These are phyloP conservation scores for Niebla homalea DNA, from an alignment of 495 filamentous ascomycete species.

Conservation along the genomic window DNA sequence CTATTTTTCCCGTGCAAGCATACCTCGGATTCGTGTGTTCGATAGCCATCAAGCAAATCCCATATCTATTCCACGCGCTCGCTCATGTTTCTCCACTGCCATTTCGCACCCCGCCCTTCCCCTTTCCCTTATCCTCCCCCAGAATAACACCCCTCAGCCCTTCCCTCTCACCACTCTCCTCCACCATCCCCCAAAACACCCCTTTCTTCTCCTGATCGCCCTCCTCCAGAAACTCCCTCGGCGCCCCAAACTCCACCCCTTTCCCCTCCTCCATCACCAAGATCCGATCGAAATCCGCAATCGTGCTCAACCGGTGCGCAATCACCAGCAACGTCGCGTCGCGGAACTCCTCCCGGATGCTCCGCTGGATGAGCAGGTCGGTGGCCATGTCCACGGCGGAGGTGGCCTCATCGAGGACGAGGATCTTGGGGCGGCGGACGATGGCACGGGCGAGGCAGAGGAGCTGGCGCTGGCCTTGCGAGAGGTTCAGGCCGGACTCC, in stretches of 20 bases:
- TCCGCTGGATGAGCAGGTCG: constrained; percentile 68
- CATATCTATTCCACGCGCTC: too few species aligned
- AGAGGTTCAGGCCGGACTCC: constrained; percentile 69
- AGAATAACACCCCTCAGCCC: constrained; percentile 42
- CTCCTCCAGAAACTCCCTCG: constrained; percentile 50
- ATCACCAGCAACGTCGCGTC: constrained; percentile 73
- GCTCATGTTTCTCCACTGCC: too few species aligned
- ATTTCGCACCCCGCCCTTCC: background rate
- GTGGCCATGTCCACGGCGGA: constrained; percentile 80
- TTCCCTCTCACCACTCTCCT: constrained; percentile 59
- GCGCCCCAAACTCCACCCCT: constrained; percentile 61
- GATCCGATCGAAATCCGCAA: constrained; percentile 76
- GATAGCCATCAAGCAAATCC: too few species aligned
- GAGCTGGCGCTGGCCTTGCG: constrained; percentile 79
- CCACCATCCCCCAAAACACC: constrained; percentile 59
- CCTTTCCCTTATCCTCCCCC: constrained; percentile 6
- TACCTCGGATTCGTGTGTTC: too few species aligned
- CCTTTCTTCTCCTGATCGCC: constrained; percentile 34
- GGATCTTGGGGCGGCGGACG: constrained; percentile 62
- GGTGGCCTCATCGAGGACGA: constrained; percentile 86
- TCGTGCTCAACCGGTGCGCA: constrained; percentile 75
- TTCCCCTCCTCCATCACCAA: constrained; percentile 65
- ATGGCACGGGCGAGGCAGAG: constrained; percentile 82
- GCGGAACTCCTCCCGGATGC: constrained; percentile 69
- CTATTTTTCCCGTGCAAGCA: too few species aligned